Percentiles rank a stretch among this genome's conserved stretches.
These are phyloP conservation scores for Astrocystis sublimbata DNA, from an alignment of 495 filamentous ascomycete species.

Conservation along the genomic window DNA sequence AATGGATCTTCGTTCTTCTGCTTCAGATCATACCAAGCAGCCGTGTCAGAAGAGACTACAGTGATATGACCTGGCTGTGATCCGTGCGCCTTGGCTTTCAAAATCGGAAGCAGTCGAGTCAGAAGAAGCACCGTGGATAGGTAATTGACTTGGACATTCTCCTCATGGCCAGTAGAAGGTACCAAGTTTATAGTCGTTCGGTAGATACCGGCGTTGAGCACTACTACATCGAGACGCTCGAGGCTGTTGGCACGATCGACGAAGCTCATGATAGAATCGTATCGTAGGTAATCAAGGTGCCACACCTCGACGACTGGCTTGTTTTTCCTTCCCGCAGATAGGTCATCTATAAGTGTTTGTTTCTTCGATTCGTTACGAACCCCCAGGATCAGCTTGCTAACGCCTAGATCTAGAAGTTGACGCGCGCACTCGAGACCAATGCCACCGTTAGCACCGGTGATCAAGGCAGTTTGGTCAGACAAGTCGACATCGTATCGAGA, in stretches of 20 bases:
- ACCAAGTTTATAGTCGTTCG: conserved; percentile 19
- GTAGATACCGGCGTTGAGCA: conserved; percentile 51
- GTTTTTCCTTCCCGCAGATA: conserved; percentile 24
- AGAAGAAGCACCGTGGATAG: conserved; percentile 48
- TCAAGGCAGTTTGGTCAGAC: conserved; percentile 44
- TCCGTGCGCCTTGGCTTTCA: conserved; percentile 32
- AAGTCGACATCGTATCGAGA: conserved; percentile 14
- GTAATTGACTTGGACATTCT: conserved; percentile 54
- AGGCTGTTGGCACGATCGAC: conserved; percentile 36
- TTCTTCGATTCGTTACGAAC: conserved; percentile 52
- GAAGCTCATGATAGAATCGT: conserved; percentile 44
- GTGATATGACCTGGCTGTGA: conserved; percentile 24
- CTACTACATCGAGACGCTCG: conserved; percentile 43
- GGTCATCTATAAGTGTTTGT: conserved; percentile 33
- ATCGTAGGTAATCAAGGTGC: conserved; percentile 53
- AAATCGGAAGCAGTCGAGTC: conserved; percentile 25
- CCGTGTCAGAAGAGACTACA: conserved; percentile 39
- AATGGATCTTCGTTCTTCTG: conserved; percentile 41
- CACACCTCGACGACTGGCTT: conserved; percentile 45
- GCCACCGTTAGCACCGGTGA: conserved; percentile 56
- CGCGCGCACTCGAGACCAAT: conserved; percentile 50
- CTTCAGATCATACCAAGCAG: conserved; percentile 30
- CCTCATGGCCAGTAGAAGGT: conserved; percentile 38
- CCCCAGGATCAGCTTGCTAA: conserved; percentile 52
- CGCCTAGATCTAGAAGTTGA: conserved; percentile 47